Base-by-base conservation (phyloP, 23 red algal genomes). In the Gracilaria gracilis region DNA sequence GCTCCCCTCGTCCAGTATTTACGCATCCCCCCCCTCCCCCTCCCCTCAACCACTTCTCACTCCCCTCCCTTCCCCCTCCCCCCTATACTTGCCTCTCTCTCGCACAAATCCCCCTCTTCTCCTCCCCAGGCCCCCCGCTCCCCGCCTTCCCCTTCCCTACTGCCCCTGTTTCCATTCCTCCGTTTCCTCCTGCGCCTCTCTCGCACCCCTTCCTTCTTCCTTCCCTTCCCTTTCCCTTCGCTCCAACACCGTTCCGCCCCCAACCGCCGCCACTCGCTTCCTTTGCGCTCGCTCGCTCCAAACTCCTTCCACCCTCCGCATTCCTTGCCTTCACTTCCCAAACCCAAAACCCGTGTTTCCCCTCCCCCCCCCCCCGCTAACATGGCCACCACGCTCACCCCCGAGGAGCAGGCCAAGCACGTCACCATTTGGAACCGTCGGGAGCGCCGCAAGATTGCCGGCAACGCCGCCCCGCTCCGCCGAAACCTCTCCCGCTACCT, bases 391-490 rank as follows among this genome's bases (percentile, higher is more conserved):
- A 35, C 9, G 35, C 54, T 46, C 31, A 47, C 19, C 53, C 67
- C 85, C 21, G 71, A 58, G 48, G 88, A 81, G 76, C 62, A 27
- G 19, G 85, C 85, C 12, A 90, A 95, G 28, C 93, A 93, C 39
- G 93, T 98, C 48, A 90, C 92, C 47, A 93, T 98, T 20, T 98
- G 96, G 96, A 98, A 98, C 80, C 87, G 91, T 61, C 76, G 74
- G 11, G 96, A 98, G 86, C 81, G 75, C 40, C 85, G 96, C 9
- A 95, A 95, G 80, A 98, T 98, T 54, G 93, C 92, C 21, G 96
- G 96, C 66, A 98, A 98, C 88, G 96, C 96, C 11, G 96, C 96
- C 31, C 96, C 96, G 6, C 75, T 95, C 28, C 79, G 92, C n/a
- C 91, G 81, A 14, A 98, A 98, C 78, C 86, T 98, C 75, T 35